Evolutionary conservation across 1,284 basidiomycete genomes (phyloP).

Genomic region (Cryptococcus deneoformans): DNA sequence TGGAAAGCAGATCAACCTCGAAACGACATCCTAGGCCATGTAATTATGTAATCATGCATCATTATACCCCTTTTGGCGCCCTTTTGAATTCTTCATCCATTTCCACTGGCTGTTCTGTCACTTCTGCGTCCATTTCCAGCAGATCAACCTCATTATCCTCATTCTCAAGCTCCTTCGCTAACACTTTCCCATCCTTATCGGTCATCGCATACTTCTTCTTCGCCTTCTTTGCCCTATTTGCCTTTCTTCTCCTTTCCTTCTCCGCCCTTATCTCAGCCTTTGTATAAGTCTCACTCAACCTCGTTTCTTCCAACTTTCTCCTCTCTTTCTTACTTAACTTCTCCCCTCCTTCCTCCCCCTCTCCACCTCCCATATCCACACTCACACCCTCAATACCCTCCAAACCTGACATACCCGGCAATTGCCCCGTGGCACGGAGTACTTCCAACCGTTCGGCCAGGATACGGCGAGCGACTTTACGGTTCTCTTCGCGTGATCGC

Average conservation of each 20-base stretch:
- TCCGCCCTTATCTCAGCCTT: conserved; percentile 44
- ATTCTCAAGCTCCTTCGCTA: too few relatives aligned
- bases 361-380: neutral
- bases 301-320: conserved; percentile 23
- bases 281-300: conserved; percentile 20
- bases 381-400: neutral
- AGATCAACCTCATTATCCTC: too few relatives aligned
- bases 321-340: conserved; percentile 10
- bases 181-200: neutral
- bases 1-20: conserved; percentile 87
- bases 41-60: neutral
- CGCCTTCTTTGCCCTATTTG: conserved; percentile 45
- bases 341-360: neutral
- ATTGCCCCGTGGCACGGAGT: conserved; percentile 23
- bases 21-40: conserved; percentile 49
- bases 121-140: neutral
- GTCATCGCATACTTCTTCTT: conserved; percentile 33
- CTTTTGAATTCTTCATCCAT: neutral
- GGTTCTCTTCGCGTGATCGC: conserved; percentile 49
- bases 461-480: conserved; percentile 46
- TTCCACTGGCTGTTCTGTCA: neutral
- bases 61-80: neutral
- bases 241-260: conserved; percentile 45
- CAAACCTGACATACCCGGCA: conserved; percentile 17
- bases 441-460: conserved; percentile 43